A percentile compares a stretch with the other conserved stretches of the same genome.
phyloP scores from a whole-genome alignment of 2,329 filamentous ascomycete species.

The Cadophora sp. region DNA sequence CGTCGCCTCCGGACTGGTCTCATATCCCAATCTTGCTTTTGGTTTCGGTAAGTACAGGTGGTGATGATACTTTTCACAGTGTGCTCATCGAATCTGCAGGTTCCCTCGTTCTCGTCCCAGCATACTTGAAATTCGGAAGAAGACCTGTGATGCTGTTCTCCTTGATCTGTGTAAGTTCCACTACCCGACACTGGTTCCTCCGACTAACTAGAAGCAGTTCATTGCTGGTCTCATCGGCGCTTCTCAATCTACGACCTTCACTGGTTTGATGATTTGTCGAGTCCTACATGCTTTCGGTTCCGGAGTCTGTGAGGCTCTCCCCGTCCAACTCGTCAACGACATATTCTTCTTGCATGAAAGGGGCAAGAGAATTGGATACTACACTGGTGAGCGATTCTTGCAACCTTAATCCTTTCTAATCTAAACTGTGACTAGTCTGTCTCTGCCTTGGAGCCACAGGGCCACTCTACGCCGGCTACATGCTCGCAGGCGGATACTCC shows the following conservation, averaged over 20 bases:
- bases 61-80: neutral
- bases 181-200: too few relatives aligned
- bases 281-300: slow-evolving; percentile 40
- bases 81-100: slow-evolving; percentile 38
- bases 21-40: slow-evolving; percentile 66
- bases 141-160: slow-evolving; percentile 37
- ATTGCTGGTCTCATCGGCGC: slow-evolving; percentile 36
- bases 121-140: slow-evolving; percentile 53
- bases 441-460: slow-evolving; percentile 62
- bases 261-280: slow-evolving; percentile 37
- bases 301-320: slow-evolving; percentile 44
- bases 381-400: slow-evolving; percentile 48
- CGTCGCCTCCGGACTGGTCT: slow-evolving; percentile 60
- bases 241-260: slow-evolving; percentile 32
- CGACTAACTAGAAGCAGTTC: slow-evolving; percentile 20
- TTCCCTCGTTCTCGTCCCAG: slow-evolving; percentile 60
- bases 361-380: slow-evolving; percentile 63
- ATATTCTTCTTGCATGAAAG: slow-evolving; percentile 54
- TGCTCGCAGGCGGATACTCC: slow-evolving; percentile 63
- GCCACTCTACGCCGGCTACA: slow-evolving; percentile 65
- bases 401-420: neutral
- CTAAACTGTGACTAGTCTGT: slow-evolving; percentile 45
- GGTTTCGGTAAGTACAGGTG: slow-evolving; percentile 54
- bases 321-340: slow-evolving; percentile 49
- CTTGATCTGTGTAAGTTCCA: slow-evolving; percentile 24